Conservation (phyloP, 78 protist species). For the Dictyostelium intermedium region DNA sequence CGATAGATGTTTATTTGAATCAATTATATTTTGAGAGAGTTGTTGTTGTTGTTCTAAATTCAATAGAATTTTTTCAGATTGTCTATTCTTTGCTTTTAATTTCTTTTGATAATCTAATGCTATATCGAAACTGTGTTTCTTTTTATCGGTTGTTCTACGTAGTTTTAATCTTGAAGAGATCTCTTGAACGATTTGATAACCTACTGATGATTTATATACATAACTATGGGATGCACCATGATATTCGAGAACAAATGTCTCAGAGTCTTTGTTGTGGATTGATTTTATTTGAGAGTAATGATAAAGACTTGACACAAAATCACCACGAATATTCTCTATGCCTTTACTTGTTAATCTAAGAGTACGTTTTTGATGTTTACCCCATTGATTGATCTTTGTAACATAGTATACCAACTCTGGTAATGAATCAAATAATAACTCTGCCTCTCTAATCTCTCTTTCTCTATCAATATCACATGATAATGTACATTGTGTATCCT, state of each 20-base stretch:
- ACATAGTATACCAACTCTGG: conserved; percentile 53
- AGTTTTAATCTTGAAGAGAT: conserved; percentile 22
- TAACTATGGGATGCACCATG: conserved; percentile 49
- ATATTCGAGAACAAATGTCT: conserved; percentile 66
- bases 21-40: not conserved
- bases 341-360: conserved; percentile 39
- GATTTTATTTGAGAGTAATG: conserved; percentile 37
- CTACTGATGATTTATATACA: conserved; percentile 39
- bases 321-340: conserved; percentile 54
- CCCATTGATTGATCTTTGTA: conserved; percentile 77
- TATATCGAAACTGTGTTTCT: conserved; percentile 41
- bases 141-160: conserved; percentile 49
- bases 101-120: conserved; percentile 64
- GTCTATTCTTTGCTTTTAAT: not conserved
- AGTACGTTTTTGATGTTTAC: conserved; percentile 60
- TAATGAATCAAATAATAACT: conserved; percentile 16
- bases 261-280: conserved; percentile 41
- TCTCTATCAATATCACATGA: conserved; percentile 59
- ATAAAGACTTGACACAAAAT: conserved; percentile 42
- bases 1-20: not conserved
- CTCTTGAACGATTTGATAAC: conserved; percentile 74
- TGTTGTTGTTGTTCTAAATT: not conserved
- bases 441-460: conserved; percentile 74
- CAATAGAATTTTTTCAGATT: not conserved
- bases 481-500: conserved; percentile 24